Evolutionary conservation across 75 land plant species (phyloP), one percentile per base, ranked within the genome.

Genomic region (Pinus tabuliformis): DNA sequence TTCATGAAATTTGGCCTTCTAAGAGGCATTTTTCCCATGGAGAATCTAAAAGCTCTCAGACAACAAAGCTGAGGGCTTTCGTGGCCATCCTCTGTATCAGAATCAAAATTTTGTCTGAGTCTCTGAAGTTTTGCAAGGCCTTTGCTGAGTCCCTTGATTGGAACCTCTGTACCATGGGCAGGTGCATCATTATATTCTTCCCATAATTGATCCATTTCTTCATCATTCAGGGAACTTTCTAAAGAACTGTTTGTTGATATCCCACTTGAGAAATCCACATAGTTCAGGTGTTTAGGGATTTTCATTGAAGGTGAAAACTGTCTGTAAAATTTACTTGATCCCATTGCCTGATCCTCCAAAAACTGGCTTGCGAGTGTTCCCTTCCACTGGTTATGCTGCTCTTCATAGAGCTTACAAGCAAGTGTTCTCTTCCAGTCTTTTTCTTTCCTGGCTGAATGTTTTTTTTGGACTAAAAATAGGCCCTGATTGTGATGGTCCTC

Each of bases 191-290:
- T 73, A 56, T 73, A 73, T 24, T 52, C 74, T 56, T 73, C 74
- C 74, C 74, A 73, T 56, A 73, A 56, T 17, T 49, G 74, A 56
- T 73, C 74, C 74, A 73, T 73, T 28, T 73, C 74, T 28, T 73
- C 74, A 3, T 45, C 74, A 73, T 22, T 26, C 74, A 73, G 26
- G 16, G 57, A 56, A 17, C 74, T 73, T 56, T 56, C 74, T 56
- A 33, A n/a, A 73, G 58, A 54, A 73, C 58, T 73, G 74, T 24
- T 52, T 2, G 58, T 56, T 26, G 74, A 73, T 52, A 28, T 73
- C 15, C 28, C 33, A 42, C 72, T 6, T 7, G 42, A 68, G 11
- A 68, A 68, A 54, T 73, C 74, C 22, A 52, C 26, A 17, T 28
- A 73, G 28, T 56, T 54, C 56, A 20, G 73, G 57, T 4, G 16